phyloP scores from a whole-genome alignment of 108 stramenopile genomes.

The Pseudonitzschia multiseries region DNA sequence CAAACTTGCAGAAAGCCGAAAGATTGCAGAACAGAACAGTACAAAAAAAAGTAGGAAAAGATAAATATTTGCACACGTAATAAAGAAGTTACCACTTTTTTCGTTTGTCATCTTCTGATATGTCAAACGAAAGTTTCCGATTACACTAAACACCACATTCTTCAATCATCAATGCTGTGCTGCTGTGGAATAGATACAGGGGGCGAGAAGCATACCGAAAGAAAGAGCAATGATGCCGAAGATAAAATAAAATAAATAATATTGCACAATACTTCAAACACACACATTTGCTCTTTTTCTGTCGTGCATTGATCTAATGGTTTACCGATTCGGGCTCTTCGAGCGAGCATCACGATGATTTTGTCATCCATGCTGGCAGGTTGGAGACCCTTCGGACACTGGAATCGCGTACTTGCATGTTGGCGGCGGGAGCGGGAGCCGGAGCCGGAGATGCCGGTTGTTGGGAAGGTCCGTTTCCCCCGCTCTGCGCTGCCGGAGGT shows the following conservation, averaged over 20 bases:
- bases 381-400: conserved; percentile 82
- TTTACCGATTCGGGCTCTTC: neutral
- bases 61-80: neutral
- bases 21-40: neutral
- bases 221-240: neutral
- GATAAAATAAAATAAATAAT: neutral
- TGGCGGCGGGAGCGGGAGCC: conserved; percentile 6
- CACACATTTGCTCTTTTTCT: neutral
- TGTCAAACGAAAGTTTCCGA: neutral
- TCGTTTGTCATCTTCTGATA: neutral
- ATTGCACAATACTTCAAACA: neutral
- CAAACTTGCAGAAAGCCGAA: neutral
- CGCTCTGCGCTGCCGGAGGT: conserved; percentile 34
- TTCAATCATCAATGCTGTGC: neutral
- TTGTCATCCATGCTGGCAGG: conserved; percentile 90
- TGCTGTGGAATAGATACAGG: neutral
- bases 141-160: neutral
- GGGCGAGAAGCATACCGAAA: neutral
- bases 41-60: neutral
- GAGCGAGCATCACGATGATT: neutral
- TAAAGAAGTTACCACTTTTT: neutral
- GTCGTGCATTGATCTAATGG: neutral
- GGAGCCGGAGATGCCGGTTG: conserved; percentile 16
- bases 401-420: conserved; percentile 55
- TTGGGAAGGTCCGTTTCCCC: conserved; percentile 25